Conservation (phyloP, 2,329 filamentous ascomycete genomes). For the Aspergillus pseudoviridinutans region DNA sequence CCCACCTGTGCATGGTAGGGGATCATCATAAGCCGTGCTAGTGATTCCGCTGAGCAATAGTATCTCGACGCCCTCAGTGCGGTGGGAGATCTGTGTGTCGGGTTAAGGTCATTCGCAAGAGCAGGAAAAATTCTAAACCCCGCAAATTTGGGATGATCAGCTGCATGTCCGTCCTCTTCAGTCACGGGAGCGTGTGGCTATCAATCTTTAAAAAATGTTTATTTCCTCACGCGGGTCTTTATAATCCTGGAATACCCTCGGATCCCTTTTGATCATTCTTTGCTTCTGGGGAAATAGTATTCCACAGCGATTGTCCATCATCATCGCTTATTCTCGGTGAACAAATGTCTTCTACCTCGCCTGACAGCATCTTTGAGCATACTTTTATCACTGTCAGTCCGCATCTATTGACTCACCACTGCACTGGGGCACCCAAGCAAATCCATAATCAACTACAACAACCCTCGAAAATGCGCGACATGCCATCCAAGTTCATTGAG, state of each 20-base stretch:
- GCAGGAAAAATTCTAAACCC: background rate
- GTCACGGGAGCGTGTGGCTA: background rate
- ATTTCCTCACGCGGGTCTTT: background rate
- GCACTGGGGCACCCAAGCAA: background rate
- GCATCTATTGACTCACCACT: background rate
- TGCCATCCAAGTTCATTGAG: conserved; percentile 42
- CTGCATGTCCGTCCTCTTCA: background rate
- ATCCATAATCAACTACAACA: background rate
- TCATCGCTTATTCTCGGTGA: background rate
- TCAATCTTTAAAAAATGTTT: background rate
- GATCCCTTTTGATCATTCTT: background rate
- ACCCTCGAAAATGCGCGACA: conserved; percentile 26
- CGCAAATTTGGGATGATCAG: background rate
- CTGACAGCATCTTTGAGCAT: background rate
- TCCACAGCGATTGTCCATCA: background rate
- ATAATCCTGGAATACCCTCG: background rate
- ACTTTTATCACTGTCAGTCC: background rate
- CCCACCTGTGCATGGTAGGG: background rate
- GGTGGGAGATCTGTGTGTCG: background rate
- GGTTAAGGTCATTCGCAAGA: background rate
- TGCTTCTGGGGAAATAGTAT: background rate
- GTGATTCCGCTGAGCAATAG: background rate
- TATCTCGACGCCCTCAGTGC: background rate
- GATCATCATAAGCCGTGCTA: background rate
- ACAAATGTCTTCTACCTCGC: background rate